These are phyloP conservation scores for Citrullus colocynthis DNA, from an alignment of 306 rosid genomes.

Conservation along the genomic window DNA sequence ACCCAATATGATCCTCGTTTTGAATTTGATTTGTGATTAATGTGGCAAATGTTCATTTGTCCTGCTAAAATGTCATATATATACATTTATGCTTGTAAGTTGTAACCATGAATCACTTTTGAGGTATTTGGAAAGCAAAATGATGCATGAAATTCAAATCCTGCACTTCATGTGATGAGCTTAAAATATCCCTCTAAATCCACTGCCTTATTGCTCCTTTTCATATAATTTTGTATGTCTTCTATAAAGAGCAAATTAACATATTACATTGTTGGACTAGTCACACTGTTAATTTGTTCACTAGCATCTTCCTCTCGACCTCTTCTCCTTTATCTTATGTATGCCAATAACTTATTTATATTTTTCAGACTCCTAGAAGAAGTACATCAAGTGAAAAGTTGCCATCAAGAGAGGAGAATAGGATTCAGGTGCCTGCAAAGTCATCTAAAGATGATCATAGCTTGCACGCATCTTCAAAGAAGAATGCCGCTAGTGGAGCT, in stretches of 20 bases:
- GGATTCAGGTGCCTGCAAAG: conserved; percentile 31
- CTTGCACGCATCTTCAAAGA: conserved; percentile 40
- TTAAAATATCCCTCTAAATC: not conserved
- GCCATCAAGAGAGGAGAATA: conserved; percentile 50
- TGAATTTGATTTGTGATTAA: conserved; percentile 4
- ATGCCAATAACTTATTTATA: not conserved
- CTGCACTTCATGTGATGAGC: not conserved
- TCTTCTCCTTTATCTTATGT: not conserved
- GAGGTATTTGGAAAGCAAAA: not conserved
- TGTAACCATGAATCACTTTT: not conserved
- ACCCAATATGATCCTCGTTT: not conserved
- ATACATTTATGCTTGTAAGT: not conserved
- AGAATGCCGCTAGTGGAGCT: conserved; percentile 39
- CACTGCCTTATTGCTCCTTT: not conserved
- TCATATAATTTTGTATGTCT: not conserved
- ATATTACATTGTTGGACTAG: not conserved
- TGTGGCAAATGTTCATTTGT: not conserved
- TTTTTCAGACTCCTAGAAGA: conserved; percentile 66
- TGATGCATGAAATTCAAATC: not conserved
- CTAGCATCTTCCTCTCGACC: not conserved
- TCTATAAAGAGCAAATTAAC: not conserved
- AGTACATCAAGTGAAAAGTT: conserved; percentile 66
- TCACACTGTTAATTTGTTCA: not conserved
- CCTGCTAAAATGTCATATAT: not conserved
- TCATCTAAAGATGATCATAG: conserved; percentile 51